These are phyloP conservation scores for Cotoneaster glaucophyllus DNA, from an alignment of 306 rosid genomes.

Conservation along the genomic window DNA sequence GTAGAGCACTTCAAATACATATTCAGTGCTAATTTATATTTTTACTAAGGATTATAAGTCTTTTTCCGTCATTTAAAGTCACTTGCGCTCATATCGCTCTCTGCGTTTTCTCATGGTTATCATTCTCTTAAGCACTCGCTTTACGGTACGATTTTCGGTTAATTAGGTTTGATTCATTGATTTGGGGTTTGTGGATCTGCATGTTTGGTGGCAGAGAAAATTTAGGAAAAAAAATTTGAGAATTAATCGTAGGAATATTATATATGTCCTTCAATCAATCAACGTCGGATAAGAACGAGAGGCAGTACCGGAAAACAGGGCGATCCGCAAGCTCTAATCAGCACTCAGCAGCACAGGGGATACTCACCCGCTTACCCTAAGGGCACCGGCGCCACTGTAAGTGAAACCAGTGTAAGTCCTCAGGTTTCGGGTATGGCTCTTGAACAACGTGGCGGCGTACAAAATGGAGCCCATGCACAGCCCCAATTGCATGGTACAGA, in stretches of 20 bases:
- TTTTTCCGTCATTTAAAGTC: no score
- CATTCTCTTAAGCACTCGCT: neutral
- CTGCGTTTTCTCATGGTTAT: slow-evolving; percentile 16
- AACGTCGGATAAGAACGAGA: slow-evolving; percentile 74
- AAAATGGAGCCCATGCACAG: slow-evolving; percentile 57
- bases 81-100: no score
- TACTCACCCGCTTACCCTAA: slow-evolving; percentile 42
- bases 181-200: slow-evolving; percentile 23
- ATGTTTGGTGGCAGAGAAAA: slow-evolving; percentile 38
- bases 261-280: slow-evolving; percentile 99
- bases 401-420: no score
- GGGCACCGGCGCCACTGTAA: slow-evolving; percentile 63
- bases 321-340: slow-evolving; percentile 76
- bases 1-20: no score
- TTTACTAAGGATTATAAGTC: no score
- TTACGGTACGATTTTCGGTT: neutral
- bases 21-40: no score
- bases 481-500: slow-evolving; percentile 56
- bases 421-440: slow-evolving; percentile 40
- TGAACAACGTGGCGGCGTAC: slow-evolving; percentile 30
- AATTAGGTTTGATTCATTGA: neutral
- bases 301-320: slow-evolving; percentile 50
- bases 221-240: slow-evolving; percentile 4
- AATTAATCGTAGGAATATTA: slow-evolving; percentile 56
- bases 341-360: slow-evolving; percentile 63